Conservation (phyloP, 208 protist species). For the Porcisia deanei region DNA sequence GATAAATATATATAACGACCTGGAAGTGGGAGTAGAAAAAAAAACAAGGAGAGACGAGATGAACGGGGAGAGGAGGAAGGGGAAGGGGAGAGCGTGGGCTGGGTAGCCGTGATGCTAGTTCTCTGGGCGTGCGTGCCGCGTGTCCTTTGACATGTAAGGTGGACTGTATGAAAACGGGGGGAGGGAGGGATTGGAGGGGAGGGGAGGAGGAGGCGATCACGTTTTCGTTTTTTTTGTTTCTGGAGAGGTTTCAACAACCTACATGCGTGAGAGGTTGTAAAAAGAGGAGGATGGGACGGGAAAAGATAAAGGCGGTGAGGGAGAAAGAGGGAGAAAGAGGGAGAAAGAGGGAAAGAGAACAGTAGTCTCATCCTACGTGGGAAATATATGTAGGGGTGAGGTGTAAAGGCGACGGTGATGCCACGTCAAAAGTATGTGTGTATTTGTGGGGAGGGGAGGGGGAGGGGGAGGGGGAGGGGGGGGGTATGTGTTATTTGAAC, state of each 20-base stretch:
- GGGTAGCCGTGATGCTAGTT: no score
- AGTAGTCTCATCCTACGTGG: not conserved
- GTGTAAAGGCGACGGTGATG: not conserved
- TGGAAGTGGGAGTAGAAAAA: not conserved
- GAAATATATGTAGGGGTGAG: not conserved
- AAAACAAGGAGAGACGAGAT: not conserved
- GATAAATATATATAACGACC: no score
- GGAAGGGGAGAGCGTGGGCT: no score
- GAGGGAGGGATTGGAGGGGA: no score
- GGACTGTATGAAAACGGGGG: no score
- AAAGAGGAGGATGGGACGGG: not conserved
- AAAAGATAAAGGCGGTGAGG: not conserved
- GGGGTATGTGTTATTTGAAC: conserved; percentile 1
- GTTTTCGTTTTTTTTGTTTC: no score
- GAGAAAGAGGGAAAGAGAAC: not conserved
- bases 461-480: not conserved
- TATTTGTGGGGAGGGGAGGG: conserved; percentile 1
- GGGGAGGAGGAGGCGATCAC: no score
- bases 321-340: not conserved
- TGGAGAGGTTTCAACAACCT: no score
- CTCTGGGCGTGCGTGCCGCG: no score
- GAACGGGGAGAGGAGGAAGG: not conserved
- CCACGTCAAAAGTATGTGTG: not conserved
- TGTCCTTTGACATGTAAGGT: no score
- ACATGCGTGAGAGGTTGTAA: not conserved